A percentile compares a stretch with the other conserved stretches of the same genome.
Evolutionary conservation across 2,329 filamentous ascomycete species (phyloP).

Genomic region (Aspergillus terreus): DNA sequence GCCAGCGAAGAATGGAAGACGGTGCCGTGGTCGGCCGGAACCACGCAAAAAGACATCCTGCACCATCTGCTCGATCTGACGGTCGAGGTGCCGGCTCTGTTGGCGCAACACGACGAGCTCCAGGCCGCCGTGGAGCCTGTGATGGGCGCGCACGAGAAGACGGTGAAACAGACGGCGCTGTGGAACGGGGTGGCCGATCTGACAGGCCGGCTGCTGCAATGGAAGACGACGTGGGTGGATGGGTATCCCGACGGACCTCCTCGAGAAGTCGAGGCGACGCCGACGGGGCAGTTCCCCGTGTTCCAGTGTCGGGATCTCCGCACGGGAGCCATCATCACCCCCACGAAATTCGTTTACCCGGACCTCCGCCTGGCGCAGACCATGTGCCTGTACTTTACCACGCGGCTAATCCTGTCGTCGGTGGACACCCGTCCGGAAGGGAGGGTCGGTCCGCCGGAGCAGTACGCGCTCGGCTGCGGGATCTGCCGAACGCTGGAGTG

Average conservation of each 20-base stretch:
- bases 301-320: constrained; percentile 32
- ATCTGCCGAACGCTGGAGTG: constrained; percentile 35
- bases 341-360: constrained; percentile 31
- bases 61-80: constrained; percentile 36
- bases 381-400: constrained; percentile 34
- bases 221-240: constrained; percentile 31
- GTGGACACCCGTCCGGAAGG: constrained; percentile 29
- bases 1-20: constrained; percentile 37
- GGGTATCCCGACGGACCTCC: constrained; percentile 28
- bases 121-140: constrained; percentile 18
- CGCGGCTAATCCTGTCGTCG: constrained; percentile 31
- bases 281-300: constrained; percentile 28
- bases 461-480: constrained; percentile 32
- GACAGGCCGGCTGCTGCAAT: constrained; percentile 26
- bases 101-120: constrained; percentile 30
- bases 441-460: constrained; percentile 26
- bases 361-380: constrained; percentile 34
- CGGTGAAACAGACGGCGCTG: constrained; percentile 29
- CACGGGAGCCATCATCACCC: constrained; percentile 27
- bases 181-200: constrained; percentile 35
- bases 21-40: constrained; percentile 36
- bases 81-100: constrained; percentile 30
- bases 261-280: constrained; percentile 21
- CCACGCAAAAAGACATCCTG: constrained; percentile 34
- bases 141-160: constrained; percentile 26